A percentile compares a stretch with the other conserved stretches of the same genome.
phyloP scores from a whole-genome alignment of 169 alveolate species.

The Perkinsus olseni region DNA sequence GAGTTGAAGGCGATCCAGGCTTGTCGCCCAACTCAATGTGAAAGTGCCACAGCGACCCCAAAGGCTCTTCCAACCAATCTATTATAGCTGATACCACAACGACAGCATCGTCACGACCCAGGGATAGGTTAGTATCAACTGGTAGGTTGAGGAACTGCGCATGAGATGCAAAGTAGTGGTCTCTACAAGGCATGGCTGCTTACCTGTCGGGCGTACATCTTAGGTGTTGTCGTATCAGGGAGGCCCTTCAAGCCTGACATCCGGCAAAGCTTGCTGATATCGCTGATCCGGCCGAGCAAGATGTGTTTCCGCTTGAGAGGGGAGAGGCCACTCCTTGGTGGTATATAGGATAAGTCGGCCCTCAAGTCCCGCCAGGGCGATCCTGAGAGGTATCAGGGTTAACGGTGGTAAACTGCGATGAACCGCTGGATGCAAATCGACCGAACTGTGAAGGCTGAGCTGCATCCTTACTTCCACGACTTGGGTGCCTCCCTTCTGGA shows the following conservation, averaged over 20 bases:
- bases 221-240: background rate
- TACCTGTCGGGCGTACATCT: background rate
- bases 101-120: background rate
- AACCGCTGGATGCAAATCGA: too few relatives aligned
- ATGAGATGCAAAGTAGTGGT: too few relatives aligned
- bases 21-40: background rate
- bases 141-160: background rate
- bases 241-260: background rate
- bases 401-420: too few relatives aligned
- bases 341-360: background rate
- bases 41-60: background rate
- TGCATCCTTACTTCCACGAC: background rate
- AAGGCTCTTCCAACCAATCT: background rate
- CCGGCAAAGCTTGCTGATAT: background rate
- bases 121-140: background rate
- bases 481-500: background rate
- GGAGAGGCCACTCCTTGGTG: background rate
- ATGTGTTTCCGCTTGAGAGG: background rate
- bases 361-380: too few relatives aligned
- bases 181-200: background rate
- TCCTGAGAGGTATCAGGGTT: too few relatives aligned
- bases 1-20: background rate
- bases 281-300: background rate
- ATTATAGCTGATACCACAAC: background rate
- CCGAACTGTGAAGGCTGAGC: too few relatives aligned